phyloP scores from a whole-genome alignment of 805 yeast species.

The Suhomyces tanzawaensis region DNA sequence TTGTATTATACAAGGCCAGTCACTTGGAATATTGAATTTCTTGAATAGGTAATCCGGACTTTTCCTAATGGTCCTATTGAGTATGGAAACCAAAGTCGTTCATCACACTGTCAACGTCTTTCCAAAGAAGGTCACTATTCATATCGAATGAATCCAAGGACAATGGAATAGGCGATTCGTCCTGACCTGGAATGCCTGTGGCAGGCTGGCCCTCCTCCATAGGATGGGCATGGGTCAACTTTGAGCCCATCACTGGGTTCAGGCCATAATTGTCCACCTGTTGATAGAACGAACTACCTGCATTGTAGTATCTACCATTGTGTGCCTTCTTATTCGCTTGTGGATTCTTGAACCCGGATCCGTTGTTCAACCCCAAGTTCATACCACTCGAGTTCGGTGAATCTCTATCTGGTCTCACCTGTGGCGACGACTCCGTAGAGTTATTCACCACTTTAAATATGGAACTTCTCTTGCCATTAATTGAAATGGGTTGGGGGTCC shows the following conservation, averaged over 20 bases:
- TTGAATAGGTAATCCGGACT: too few relatives aligned
- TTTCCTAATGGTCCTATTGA: too few relatives aligned
- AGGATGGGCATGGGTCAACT: neutral
- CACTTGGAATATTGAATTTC: too few relatives aligned
- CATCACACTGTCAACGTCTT: constrained; percentile 86
- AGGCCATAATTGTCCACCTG: neutral
- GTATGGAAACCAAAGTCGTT: constrained; percentile 89
- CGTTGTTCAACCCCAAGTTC: neutral
- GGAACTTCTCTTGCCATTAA: constrained; percentile 31
- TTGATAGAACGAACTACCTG: neutral
- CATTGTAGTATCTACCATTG: neutral
- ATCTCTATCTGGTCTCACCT: constrained; percentile 9
- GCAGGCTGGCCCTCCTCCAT: neutral
- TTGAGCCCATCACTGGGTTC: neutral
- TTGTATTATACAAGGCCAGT: too few relatives aligned
- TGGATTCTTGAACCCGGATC: neutral
- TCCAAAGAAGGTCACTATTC: constrained; percentile 62
- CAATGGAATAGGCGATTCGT: constrained; percentile 3
- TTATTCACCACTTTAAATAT: constrained; percentile 38
- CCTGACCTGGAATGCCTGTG: neutral
- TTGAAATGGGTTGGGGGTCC: constrained; percentile 76
- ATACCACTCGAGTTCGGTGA: constrained; percentile 2
- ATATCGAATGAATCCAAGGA: constrained; percentile 40
- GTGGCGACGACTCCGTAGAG: constrained; percentile 33
- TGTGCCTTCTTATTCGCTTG: neutral